These are phyloP conservation scores for Paxillus rubicundulus DNA, from an alignment of 768 basidiomycete species.

Conservation along the genomic window DNA sequence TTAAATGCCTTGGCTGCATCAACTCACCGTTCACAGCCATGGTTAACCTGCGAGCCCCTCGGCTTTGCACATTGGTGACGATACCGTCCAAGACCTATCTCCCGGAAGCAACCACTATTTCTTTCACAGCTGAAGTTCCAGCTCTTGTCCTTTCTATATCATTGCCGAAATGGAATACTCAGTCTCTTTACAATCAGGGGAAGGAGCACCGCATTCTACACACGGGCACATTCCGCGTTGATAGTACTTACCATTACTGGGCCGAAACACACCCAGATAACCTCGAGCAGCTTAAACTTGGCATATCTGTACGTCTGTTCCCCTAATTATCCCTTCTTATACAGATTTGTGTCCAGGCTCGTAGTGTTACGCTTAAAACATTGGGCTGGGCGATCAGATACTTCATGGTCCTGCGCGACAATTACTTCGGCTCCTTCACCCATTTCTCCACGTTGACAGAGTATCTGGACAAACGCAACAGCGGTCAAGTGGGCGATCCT, in stretches of 20 bases:
- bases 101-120: constrained; percentile 62
- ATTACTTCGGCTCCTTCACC: constrained; percentile 93
- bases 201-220: constrained; percentile 63
- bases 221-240: constrained; percentile 51
- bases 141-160: constrained; percentile 58
- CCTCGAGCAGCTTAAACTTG: constrained; percentile 74
- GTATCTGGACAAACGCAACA: constrained; percentile 68
- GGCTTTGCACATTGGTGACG: constrained; percentile 46
- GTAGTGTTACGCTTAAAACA: constrained; percentile 59
- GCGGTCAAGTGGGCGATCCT: constrained; percentile 73
- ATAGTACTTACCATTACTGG: constrained; percentile 75
- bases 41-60: constrained; percentile 60
- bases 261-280: constrained; percentile 63
- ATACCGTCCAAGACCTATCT: constrained; percentile 74
- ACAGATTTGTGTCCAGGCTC: constrained; percentile 36
- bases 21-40: constrained; percentile 51
- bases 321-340: neutral
- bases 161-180: constrained; percentile 88
- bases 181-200: constrained; percentile 61
- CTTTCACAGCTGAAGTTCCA: constrained; percentile 61
- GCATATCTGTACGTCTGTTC: constrained; percentile 48
- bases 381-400: constrained; percentile 89
- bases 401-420: constrained; percentile 85
- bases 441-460: constrained; percentile 88
- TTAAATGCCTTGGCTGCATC: neutral